Percentiles rank a stretch among this genome's conserved stretches.
Evolutionary conservation across 306 rosid species (phyloP).

Genomic region (Quercus agrifolia): DNA sequence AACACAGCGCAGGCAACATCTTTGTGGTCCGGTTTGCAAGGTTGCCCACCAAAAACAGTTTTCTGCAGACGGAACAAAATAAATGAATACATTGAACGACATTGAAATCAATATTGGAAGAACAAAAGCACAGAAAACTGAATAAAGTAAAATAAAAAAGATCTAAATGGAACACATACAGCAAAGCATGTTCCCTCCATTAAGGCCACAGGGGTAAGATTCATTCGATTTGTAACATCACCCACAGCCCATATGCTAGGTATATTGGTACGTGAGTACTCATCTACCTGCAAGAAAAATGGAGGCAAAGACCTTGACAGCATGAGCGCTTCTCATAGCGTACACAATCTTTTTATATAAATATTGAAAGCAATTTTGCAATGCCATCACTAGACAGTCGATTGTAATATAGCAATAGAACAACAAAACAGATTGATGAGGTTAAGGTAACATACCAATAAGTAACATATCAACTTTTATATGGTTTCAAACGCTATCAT

Average conservation of each 20-base stretch:
- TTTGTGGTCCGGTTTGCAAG: conserved; percentile 64
- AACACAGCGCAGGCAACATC: conserved; percentile 55
- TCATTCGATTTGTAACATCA: conserved; percentile 84
- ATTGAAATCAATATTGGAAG: neutral
- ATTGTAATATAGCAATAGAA: neutral
- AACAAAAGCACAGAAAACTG: neutral
- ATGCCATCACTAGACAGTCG: neutral
- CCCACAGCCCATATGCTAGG: conserved; percentile 97
- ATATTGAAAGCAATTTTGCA: neutral
- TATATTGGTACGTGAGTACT: conserved; percentile 65
- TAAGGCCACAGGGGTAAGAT: conserved; percentile 95
- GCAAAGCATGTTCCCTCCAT: conserved; percentile 87
- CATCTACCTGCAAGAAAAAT: conserved; percentile 61
- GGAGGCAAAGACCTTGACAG: neutral
- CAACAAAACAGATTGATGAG: neutral
- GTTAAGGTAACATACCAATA: neutral
- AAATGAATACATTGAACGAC: conserved; percentile 5
- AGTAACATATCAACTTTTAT: neutral
- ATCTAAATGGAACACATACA: conserved; percentile 44
- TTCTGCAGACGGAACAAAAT: conserved; percentile 49
- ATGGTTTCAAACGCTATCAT: neutral
- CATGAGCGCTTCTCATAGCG: neutral
- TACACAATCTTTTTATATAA: neutral
- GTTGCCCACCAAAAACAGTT: conserved; percentile 77
- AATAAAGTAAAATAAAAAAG: neutral